Evolutionary conservation across 2,329 filamentous ascomycete species (phyloP).

Genomic region (Botrytis medusae): DNA sequence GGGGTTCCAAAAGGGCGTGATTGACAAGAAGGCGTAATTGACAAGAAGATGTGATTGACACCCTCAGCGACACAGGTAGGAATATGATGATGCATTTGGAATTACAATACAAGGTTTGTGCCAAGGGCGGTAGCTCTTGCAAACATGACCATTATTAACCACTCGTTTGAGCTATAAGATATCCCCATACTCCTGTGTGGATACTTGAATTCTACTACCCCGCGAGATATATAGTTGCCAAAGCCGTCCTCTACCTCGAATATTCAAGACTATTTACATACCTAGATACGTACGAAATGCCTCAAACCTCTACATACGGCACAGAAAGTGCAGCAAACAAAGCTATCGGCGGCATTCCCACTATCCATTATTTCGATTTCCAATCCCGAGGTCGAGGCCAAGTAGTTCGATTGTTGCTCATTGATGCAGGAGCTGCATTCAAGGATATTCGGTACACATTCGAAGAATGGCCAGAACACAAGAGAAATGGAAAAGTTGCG

Average conservation of each 20-base stretch:
- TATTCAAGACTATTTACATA: not conserved
- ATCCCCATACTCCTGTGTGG: not conserved
- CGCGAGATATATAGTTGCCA: not conserved
- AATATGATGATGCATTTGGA: not conserved
- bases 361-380: conserved; percentile 40
- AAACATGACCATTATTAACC: not conserved
- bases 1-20: not conserved
- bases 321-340: conserved; percentile 35
- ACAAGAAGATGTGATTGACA: not conserved
- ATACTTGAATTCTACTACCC: not conserved
- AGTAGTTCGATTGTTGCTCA: conserved; percentile 36
- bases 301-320: conserved; percentile 24
- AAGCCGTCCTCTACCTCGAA: not conserved
- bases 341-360: conserved; percentile 40
- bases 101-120: conserved; percentile 3
- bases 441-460: conserved; percentile 38
- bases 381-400: conserved; percentile 38
- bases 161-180: not conserved
- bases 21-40: not conserved
- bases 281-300: not conserved
- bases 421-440: conserved; percentile 39
- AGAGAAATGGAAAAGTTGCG: conserved; percentile 30
- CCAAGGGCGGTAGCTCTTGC: not conserved
- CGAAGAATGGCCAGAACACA: conserved; percentile 37
- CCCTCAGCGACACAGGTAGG: not conserved